Evolutionary conservation across 2,329 filamentous ascomycete genomes (phyloP).

Genomic region (Colletotrichum nymphaeae): DNA sequence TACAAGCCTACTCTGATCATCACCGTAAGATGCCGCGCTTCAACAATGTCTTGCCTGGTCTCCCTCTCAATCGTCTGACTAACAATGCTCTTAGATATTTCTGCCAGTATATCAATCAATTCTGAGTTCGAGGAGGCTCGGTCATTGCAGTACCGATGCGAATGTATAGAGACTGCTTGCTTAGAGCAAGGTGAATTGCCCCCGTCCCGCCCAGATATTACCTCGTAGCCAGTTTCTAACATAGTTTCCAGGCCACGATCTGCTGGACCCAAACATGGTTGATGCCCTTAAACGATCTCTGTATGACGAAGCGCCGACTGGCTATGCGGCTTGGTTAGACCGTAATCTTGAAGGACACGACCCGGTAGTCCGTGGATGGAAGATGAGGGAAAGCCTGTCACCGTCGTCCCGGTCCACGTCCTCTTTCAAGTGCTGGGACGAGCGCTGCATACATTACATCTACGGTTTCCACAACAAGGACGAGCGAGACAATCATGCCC

Average conservation of each 20-base stretch:
- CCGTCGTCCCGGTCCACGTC: conserved; percentile 47
- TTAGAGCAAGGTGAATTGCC: conserved; percentile 57
- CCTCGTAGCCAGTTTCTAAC: background rate
- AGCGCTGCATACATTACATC: conserved; percentile 67
- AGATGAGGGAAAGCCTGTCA: conserved; percentile 50
- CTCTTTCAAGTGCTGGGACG: conserved; percentile 66
- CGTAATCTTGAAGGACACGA: conserved; percentile 62
- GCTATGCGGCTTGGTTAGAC: conserved; percentile 64
- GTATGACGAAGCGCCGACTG: conserved; percentile 55
- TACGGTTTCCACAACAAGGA: conserved; percentile 65
- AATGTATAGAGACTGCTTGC: conserved; percentile 66
- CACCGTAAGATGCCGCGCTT: conserved; percentile 54
- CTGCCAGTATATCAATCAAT: conserved; percentile 54
- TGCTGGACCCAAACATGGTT: conserved; percentile 53
- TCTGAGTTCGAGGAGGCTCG: conserved; percentile 69
- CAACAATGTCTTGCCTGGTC: conserved; percentile 33
- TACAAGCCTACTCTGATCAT: conserved; percentile 60
- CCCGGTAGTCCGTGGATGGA: conserved; percentile 55
- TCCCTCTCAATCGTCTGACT: conserved; percentile 6
- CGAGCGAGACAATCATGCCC: conserved; percentile 63
- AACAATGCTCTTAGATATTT: conserved; percentile 46
- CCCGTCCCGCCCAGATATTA: background rate
- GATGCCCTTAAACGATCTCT: conserved; percentile 50
- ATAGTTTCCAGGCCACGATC: conserved; percentile 52
- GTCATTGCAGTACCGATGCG: conserved; percentile 67